These are phyloP conservation scores for Blumeriella jaapii DNA, from an alignment of 2,329 filamentous ascomycete species.

Conservation along the genomic window DNA sequence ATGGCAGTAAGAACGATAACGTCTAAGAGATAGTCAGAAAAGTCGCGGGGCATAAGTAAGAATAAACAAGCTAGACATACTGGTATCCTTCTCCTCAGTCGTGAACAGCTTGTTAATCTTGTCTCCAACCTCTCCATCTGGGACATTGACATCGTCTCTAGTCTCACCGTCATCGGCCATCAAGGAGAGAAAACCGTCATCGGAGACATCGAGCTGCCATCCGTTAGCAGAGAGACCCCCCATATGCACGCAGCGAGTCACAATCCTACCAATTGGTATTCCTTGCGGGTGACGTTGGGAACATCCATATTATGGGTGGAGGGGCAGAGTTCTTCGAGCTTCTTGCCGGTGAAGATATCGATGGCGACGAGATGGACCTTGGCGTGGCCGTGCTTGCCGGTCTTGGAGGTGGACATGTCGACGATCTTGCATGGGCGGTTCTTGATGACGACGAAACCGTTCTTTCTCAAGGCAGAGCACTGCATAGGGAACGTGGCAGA, in stretches of 20 bases:
- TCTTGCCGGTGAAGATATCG: conserved; percentile 99
- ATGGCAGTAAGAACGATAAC: conserved; percentile 90
- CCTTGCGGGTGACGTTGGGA: conserved; percentile 79
- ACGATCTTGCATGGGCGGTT: conserved; percentile 99
- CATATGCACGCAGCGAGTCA: background rate
- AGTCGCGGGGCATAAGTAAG: background rate
- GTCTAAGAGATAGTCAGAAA: conserved; percentile 38
- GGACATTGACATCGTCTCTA: conserved; percentile 93
- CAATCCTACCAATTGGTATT: conserved; percentile 82
- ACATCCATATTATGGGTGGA: conserved; percentile 99
- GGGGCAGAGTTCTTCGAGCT: conserved; percentile 96
- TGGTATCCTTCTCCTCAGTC: conserved; percentile 81
- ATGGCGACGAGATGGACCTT: conserved; percentile 98
- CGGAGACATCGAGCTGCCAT: conserved; percentile 75
- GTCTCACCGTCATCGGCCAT: conserved; percentile 76
- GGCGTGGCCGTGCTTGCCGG: conserved; percentile 99
- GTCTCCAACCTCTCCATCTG: conserved; percentile 78
- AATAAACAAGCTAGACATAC: conserved; percentile 46
- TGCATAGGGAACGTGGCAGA: conserved; percentile 94
- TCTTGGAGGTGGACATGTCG: conserved; percentile 99
- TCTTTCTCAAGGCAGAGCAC: conserved; percentile 99
- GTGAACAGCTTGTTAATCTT: conserved; percentile 75
- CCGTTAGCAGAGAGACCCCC: conserved; percentile 1
- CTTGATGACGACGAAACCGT: conserved; percentile 98
- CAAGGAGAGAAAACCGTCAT: conserved; percentile 90